Evolutionary conservation across 352 stramenopile genomes (phyloP).

Genomic region (Phytopythium montanum): DNA sequence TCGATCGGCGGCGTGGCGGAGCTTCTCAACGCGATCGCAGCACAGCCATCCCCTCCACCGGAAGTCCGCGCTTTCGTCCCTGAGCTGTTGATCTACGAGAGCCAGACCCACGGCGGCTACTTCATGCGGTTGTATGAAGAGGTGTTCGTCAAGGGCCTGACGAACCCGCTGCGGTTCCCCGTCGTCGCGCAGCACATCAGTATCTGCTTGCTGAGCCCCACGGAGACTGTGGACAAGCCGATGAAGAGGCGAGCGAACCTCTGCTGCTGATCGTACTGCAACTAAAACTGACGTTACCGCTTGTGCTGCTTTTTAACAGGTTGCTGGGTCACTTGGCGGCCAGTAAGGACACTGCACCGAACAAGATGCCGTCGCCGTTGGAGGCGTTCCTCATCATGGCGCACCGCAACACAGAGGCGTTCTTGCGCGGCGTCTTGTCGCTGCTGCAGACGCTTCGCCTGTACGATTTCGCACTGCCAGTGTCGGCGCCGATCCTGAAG

Average conservation of each 20-base stretch:
- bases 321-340: conserved; percentile 49
- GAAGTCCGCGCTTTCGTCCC: conserved; percentile 28
- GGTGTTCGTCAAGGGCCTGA: conserved; percentile 68
- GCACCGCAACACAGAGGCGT: conserved; percentile 70
- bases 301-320: conserved; percentile 14
- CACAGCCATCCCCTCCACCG: conserved; percentile 20
- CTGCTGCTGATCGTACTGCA: background rate
- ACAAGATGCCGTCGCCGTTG: conserved; percentile 44
- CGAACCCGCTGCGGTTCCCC: conserved; percentile 72
- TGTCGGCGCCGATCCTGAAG: conserved; percentile 61
- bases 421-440: conserved; percentile 61
- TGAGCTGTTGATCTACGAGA: conserved; percentile 49
- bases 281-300: background rate
- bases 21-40: conserved; percentile 46
- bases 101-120: conserved; percentile 43
- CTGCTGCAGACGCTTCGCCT: conserved; percentile 66
- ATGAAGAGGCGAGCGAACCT: conserved; percentile 61
- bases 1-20: conserved; percentile 73
- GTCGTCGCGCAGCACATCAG: conserved; percentile 79
- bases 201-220: conserved; percentile 72
- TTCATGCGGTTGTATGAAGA: conserved; percentile 62
- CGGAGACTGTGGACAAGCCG: conserved; percentile 40
- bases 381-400: conserved; percentile 64
- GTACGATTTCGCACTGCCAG: conserved; percentile 47
- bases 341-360: conserved; percentile 34